A percentile compares a stretch with the other conserved stretches of the same genome.
Conservation (phyloP, 2,329 filamentous ascomycete species). For the Verticillium nubilum region DNA sequence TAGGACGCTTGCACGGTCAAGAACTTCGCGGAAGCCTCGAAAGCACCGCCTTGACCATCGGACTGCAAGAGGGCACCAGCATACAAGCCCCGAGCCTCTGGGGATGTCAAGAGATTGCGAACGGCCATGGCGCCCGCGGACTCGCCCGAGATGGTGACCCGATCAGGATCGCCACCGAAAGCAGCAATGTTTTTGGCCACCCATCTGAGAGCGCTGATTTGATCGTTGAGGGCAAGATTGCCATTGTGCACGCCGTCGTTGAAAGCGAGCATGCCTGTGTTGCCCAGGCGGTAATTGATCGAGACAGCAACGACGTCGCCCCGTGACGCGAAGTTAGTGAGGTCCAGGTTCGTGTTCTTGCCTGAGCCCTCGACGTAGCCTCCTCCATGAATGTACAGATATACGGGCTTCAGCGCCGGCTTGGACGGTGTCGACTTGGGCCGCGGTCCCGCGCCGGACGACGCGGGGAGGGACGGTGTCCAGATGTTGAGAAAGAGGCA, state of each 20-base stretch:
- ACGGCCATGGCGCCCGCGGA: conserved; percentile 48
- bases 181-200: conserved; percentile 43
- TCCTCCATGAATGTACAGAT: conserved; percentile 39
- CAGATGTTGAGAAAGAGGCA: conserved; percentile 45
- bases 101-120: conserved; percentile 42
- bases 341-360: conserved; percentile 37
- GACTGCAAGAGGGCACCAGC: conserved; percentile 35
- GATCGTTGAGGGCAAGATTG: conserved; percentile 44
- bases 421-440: not conserved
- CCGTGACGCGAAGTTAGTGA: conserved; percentile 36
- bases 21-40: conserved; percentile 55
- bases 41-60: conserved; percentile 34
- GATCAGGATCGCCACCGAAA: conserved; percentile 51
- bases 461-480: conserved; percentile 24
- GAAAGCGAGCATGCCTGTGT: conserved; percentile 53
- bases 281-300: conserved; percentile 56
- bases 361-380: conserved; percentile 32
- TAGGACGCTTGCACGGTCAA: conserved; percentile 49
- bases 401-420: not conserved
- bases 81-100: conserved; percentile 40
- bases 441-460: not conserved
- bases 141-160: conserved; percentile 51
- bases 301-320: conserved; percentile 47
- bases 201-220: conserved; percentile 44
- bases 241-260: conserved; percentile 37